These are phyloP conservation scores for Harrya chromipes DNA, from an alignment of 768 basidiomycete genomes.

Conservation along the genomic window DNA sequence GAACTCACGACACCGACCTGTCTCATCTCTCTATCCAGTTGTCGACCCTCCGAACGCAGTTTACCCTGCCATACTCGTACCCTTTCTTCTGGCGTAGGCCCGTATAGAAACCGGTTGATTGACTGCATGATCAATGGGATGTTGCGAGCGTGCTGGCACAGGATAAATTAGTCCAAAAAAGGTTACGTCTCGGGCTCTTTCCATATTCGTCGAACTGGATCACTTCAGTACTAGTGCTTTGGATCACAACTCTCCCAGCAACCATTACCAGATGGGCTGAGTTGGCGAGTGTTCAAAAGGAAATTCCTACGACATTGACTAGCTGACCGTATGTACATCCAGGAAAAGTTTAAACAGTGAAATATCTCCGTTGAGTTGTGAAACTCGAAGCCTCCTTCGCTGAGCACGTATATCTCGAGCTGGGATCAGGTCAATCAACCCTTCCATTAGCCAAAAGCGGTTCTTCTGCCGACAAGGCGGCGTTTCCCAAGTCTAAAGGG, in stretches of 20 bases:
- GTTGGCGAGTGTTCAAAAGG: neutral
- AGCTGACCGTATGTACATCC: slow-evolving; percentile 9
- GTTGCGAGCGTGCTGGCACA: neutral
- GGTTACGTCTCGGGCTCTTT: neutral
- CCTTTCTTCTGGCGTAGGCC: slow-evolving; percentile 93
- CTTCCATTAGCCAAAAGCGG: too few relatives aligned
- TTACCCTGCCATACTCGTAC: slow-evolving; percentile 90
- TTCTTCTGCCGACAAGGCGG: too few relatives aligned
- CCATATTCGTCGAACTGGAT: slow-evolving; percentile 14
- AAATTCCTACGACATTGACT: slow-evolving; percentile 1
- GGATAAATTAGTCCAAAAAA: slow-evolving; percentile 12
- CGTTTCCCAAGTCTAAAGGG: slow-evolving; percentile 19
- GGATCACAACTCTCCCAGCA: neutral
- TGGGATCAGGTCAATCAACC: too few relatives aligned
- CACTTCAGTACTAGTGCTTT: too few relatives aligned
- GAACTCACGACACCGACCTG: slow-evolving; percentile 59
- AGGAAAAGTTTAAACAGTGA: slow-evolving; percentile 2
- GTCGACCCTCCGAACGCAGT: slow-evolving; percentile 76
- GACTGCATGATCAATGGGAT: slow-evolving; percentile 57
- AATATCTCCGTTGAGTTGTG: slow-evolving; percentile 3
- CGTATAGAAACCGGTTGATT: slow-evolving; percentile 93
- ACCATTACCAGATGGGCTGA: neutral
- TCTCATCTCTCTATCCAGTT: slow-evolving; percentile 91
- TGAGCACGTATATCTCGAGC: neutral
- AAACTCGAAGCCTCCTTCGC: slow-evolving; percentile 11